Conservation (phyloP, 2,329 filamentous ascomycete genomes). For the Aspergillus aculeatus region DNA sequence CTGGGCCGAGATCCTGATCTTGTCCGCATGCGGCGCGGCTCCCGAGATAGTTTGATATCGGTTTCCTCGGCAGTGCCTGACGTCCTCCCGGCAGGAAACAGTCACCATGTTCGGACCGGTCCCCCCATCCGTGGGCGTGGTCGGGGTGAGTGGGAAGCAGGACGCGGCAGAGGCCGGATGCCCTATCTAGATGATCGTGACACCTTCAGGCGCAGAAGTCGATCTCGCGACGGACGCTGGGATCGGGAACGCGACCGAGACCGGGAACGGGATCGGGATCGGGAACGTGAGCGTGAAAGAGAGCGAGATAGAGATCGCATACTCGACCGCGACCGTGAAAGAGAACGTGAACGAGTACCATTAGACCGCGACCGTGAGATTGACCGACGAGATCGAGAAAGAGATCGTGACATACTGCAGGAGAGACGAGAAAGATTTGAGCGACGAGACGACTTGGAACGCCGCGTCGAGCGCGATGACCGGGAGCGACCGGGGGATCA, state of each 20-base stretch:
- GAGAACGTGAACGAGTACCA: slow-evolving; percentile 26
- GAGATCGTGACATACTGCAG: slow-evolving; percentile 18
- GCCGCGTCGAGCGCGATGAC: slow-evolving; percentile 31
- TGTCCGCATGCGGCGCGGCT: slow-evolving; percentile 44
- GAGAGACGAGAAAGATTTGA: slow-evolving; percentile 32
- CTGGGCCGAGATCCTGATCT: slow-evolving; percentile 39
- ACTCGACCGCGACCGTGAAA: slow-evolving; percentile 28
- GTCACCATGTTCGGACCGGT: slow-evolving; percentile 37
- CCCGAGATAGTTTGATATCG: slow-evolving; percentile 43
- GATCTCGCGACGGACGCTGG: slow-evolving; percentile 46
- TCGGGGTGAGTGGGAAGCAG: slow-evolving; percentile 45
- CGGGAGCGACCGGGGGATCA: slow-evolving; percentile 33
- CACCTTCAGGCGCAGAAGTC: slow-evolving; percentile 43
- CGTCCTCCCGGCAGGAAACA: slow-evolving; percentile 34
- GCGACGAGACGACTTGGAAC: slow-evolving; percentile 32
- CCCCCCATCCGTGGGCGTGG: slow-evolving; percentile 43
- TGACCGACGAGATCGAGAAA: slow-evolving; percentile 34
- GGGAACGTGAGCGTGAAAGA: slow-evolving; percentile 36
- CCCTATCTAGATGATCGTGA: slow-evolving; percentile 44
- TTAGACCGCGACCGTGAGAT: slow-evolving; percentile 3
- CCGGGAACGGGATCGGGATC: slow-evolving; percentile 37
- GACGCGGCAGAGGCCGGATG: slow-evolving; percentile 43
- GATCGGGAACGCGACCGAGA: slow-evolving; percentile 40
- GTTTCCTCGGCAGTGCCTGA: slow-evolving; percentile 38
- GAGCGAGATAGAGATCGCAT: slow-evolving; percentile 32